Percentiles rank a stretch among this genome's conserved stretches.
Evolutionary conservation across 129 eudicot species (phyloP).

Genomic region (Saussurea involucrata): DNA sequence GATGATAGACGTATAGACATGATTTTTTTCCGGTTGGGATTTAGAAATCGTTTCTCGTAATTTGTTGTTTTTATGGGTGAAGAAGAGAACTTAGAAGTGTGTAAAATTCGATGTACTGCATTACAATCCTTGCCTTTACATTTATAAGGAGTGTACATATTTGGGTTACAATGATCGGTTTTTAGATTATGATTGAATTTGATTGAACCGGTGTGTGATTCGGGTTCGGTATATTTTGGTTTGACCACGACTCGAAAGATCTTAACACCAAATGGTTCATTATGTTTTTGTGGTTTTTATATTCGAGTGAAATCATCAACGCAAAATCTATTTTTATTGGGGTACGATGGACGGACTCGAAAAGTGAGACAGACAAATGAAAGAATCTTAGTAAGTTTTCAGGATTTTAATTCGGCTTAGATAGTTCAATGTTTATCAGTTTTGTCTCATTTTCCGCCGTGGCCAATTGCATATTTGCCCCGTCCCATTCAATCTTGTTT

Average conservation of each 20-base stretch:
- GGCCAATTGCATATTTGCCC: too few species aligned
- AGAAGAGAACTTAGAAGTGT: constrained; percentile 26
- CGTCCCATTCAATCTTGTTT: not conserved
- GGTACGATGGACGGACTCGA: too few species aligned
- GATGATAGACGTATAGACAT: constrained; percentile 36
- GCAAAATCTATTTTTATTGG: too few species aligned
- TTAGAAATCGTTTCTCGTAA: constrained; percentile 35
- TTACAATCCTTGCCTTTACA: constrained; percentile 9
- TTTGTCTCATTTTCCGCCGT: not conserved
- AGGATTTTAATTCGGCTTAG: too few species aligned
- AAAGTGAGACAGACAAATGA: too few species aligned
- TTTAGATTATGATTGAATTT: not conserved
- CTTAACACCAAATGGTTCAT: not conserved
- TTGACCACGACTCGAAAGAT: too few species aligned
- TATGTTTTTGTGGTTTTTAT: not conserved
- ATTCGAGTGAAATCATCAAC: not conserved
- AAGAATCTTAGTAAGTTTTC: too few species aligned
- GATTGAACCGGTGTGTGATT: not conserved
- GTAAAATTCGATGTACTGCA: constrained; percentile 22
- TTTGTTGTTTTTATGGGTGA: constrained; percentile 24
- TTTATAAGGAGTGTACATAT: constrained; percentile 19
- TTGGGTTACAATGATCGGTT: constrained; percentile 8
- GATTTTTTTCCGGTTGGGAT: constrained; percentile 31
- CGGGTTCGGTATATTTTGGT: too few species aligned
- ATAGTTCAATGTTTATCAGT: too few species aligned